Base-by-base conservation (phyloP, 306 rosid species). In the Quercus mongolica region DNA sequence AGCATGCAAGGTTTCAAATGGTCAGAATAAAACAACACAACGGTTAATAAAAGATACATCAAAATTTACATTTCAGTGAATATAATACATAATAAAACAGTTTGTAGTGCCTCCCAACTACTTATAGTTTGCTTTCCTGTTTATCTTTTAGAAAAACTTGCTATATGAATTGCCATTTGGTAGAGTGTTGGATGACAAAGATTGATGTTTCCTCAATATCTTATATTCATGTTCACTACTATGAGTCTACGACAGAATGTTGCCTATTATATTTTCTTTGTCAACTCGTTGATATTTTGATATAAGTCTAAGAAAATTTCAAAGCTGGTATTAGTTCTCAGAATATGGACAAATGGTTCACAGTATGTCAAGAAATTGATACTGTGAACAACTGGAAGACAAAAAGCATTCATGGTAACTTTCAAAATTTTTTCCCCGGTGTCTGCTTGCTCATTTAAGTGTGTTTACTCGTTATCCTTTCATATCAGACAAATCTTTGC, bases 311-410 rank as follows among this genome's bases (percentile, higher is more conserved):
- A 97, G 97, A 76, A 91, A 94, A 69, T 91, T 94, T 67, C 87
- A 93, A 65, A 82, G 90, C 86, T 94, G 97, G 98, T 91, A 86
- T 82, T 91, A 89, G 87, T 91, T 94, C 87, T 88, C 92, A 28
- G 98, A 94, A 75, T 88, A 81, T 82, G 94, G 94, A 79, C 81
- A 85, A 78, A 87, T 94, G 83, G 89, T 94, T 80, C 91, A 94
- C 91, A 94, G 89, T 88, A 92, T 94, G 97, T 87, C 88, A 59
- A 88, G 92, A 83, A 94, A 91, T 81, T 80, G 97, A 84, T 94
- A 86, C 56, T 92, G 98, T 69, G 94, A 94, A 80, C 86, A 81
- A 94, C 92, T 74, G 97, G 97, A 75, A 87, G 98, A 83, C 89
- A 92, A 54, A 94, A 92, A 88, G 98, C 89, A 94, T 92, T 82